Evolutionary conservation across 345 rosid species (phyloP), one percentile per base, ranked within the genome.

Genomic region (Gynandropsis gynandra): DNA sequence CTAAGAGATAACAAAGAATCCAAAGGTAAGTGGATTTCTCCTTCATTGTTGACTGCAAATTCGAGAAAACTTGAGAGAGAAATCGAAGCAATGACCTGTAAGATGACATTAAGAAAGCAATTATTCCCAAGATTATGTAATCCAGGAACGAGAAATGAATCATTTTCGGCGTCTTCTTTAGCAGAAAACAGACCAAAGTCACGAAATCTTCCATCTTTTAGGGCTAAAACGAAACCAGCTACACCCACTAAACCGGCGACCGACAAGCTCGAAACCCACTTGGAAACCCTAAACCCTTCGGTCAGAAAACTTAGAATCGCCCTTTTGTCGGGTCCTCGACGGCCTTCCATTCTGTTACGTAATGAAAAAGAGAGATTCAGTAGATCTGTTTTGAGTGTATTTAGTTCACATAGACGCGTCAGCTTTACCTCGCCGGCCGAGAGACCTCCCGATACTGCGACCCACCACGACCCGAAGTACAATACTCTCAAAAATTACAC

Each of bases 41-140:
- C 29, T 5, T 24, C 29, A 5, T 24, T 24, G 29, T 24, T 24
- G n/a, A 2, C 29, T 5, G 9, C 27, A 19, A 52, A 29, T 8
- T 21, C 52, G 8, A 35, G 29, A 8, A 10, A 52, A 16, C 1
- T 0, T 18, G 16, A 12, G 8, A 1, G 16, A 13, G 42, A 39
- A 39, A 11, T 11, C n/a, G 16, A 39, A 13, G 3, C 7, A 6
- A 15, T 40, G 52, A 90, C 98, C 95, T 87, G 98, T 40, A 90
- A 67, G 20, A 87, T 72, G 15, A 79, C 96, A 61, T 87, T 90
- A 59, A 87, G 71, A 64, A 87, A 90, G 69, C 96, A 87, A 52
- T 83, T 87, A 52, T 80, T 87, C 4, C 92, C 95, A 16, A 74
- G 83, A 72, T 90, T 90, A 56, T 70, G 80, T 64, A 87, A 65